Percentiles rank a stretch among this genome's conserved stretches.
Evolutionary conservation across 75 land plant species (phyloP).

Genomic region (Pinus taeda): DNA sequence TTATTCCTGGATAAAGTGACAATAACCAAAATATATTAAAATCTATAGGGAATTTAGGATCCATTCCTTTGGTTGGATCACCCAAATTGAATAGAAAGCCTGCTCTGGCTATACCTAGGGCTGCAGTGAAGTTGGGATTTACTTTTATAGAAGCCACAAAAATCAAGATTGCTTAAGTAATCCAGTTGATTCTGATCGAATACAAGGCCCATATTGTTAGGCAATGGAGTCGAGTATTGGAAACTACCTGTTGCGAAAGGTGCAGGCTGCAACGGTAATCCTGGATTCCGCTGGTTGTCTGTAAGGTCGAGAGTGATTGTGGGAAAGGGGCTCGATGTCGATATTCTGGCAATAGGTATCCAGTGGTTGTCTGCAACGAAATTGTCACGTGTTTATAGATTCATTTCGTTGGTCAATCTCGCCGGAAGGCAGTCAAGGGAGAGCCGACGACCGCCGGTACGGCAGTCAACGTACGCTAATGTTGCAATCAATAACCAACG

Average conservation of each 20-base stretch:
- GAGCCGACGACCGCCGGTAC: too few species aligned
- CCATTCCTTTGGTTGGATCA: neutral
- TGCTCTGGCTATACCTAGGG: neutral
- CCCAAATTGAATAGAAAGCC: neutral
- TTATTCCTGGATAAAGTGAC: too few species aligned
- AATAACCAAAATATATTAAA: too few species aligned
- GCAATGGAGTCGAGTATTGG: neutral
- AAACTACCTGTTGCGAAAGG: neutral
- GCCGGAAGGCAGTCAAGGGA: too few species aligned
- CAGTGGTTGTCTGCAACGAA: neutral
- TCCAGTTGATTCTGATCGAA: too few species aligned
- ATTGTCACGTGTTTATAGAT: neutral
- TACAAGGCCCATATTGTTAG: neutral
- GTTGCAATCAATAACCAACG: too few species aligned
- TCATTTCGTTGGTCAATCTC: too few species aligned
- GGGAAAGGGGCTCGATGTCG: neutral
- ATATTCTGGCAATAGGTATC: neutral
- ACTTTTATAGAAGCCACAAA: neutral
- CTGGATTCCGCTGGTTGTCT: neutral
- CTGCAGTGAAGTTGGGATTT: neutral
- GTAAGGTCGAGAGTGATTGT: constrained; percentile 1
- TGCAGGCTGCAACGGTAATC: neutral
- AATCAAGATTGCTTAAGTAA: neutral
- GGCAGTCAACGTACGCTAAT: too few species aligned
- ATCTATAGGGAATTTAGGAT: neutral